Evolutionary conservation across 768 basidiomycete species (phyloP).

Genomic region (Termitomyces sp.): DNA sequence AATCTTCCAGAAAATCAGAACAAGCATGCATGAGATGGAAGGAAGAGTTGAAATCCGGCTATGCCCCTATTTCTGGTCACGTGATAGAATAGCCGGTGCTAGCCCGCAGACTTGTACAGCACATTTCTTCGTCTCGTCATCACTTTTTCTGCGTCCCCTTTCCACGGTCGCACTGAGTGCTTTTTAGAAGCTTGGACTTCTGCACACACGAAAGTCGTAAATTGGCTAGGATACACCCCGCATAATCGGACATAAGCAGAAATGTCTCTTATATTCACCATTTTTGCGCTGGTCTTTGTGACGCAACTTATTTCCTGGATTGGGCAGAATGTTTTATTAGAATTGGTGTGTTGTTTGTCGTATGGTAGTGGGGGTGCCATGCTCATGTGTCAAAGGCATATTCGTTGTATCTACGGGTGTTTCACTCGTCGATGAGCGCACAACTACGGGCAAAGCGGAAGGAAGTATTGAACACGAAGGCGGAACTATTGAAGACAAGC

Average conservation of each 20-base stretch:
- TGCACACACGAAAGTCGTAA: not conserved
- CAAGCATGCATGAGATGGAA: not conserved
- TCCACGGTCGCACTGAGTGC: constrained; percentile 10
- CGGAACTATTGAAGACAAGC: constrained; percentile 84
- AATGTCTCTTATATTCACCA: constrained; percentile 79
- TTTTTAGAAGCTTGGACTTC: constrained; percentile 11
- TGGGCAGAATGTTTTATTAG: constrained; percentile 78
- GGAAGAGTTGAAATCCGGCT: not conserved
- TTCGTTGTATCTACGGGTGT: constrained; percentile 60
- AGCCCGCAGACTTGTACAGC: constrained; percentile 4
- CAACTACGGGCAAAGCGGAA: constrained; percentile 71
- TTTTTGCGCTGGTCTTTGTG: constrained; percentile 77
- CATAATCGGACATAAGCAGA: constrained; percentile 8
- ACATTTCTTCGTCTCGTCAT: constrained; percentile 16
- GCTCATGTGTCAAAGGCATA: constrained; percentile 51
- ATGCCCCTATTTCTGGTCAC: not conserved
- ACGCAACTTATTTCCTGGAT: constrained; percentile 87
- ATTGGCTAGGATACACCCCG: constrained; percentile 8
- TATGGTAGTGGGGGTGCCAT: not conserved
- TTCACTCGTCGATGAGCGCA: constrained; percentile 48
- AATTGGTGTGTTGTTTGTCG: constrained; percentile 52
- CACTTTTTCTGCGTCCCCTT: constrained; percentile 8
- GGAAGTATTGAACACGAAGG: constrained; percentile 74
- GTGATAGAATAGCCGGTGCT: not conserved
- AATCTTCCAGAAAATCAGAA: not conserved